Percentiles rank a stretch among this genome's conserved stretches.
These are phyloP conservation scores for Agroathelia rolfsii DNA, from an alignment of 1,284 basidiomycete species.

Conservation along the genomic window DNA sequence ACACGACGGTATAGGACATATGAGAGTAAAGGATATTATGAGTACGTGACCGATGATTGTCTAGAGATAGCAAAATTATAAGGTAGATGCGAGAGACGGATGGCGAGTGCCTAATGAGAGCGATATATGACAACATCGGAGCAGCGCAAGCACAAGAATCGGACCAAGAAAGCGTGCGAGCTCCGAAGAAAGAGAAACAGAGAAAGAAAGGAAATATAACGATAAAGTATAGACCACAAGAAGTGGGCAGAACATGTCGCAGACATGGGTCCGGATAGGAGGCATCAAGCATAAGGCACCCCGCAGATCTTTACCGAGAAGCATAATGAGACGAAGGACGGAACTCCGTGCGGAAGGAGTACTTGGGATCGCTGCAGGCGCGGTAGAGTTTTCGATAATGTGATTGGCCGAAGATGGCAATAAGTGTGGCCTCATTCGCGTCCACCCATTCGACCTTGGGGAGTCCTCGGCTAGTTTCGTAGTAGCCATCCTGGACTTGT, in stretches of 20 bases:
- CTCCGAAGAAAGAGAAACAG: too few species aligned
- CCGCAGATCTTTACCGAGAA: too few species aligned
- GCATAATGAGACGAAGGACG: neutral
- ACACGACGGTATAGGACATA: too few species aligned
- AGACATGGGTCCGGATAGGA: too few species aligned
- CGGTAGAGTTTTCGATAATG: constrained; percentile 63
- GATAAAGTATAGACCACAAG: too few species aligned
- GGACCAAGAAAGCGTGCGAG: too few species aligned
- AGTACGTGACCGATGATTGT: constrained; percentile 20
- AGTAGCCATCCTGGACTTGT: constrained; percentile 48
- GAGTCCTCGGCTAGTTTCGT: constrained; percentile 67
- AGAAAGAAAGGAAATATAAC: constrained; percentile 12
- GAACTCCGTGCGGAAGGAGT: constrained; percentile 63
- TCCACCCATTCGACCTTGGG: constrained; percentile 67
- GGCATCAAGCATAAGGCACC: neutral
- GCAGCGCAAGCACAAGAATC: constrained; percentile 12
- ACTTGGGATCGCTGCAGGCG: constrained; percentile 58
- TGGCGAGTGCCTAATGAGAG: constrained; percentile 22
- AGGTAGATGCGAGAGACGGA: constrained; percentile 21
- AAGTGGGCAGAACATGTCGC: too few species aligned
- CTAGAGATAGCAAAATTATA: constrained; percentile 23
- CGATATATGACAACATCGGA: constrained; percentile 26
- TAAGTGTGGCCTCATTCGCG: constrained; percentile 51
- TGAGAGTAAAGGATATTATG: constrained; percentile 3
- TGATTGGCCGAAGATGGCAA: constrained; percentile 59